Evolutionary conservation across 2,329 filamentous ascomycete species (phyloP), one percentile per base, ranked within the genome.

Genomic region (Mollisia scopiformis): DNA sequence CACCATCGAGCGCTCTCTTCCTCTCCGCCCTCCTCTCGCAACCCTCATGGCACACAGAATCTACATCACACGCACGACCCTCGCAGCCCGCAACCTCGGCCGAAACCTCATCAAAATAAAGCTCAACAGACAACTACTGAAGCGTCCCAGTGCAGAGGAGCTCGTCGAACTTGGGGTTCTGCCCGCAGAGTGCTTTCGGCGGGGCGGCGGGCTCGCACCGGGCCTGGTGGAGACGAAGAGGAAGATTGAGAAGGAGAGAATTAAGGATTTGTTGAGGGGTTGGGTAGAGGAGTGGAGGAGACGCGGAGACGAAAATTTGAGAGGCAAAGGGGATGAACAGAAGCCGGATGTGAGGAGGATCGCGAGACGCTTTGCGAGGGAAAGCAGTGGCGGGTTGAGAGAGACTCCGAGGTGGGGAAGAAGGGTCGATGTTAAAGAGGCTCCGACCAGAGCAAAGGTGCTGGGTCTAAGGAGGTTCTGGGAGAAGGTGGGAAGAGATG

Each of bases 121-220:
- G 30, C 80, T 92, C 4, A 84, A 87, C 27, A 83, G 84, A 51
- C 82, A 83, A 11, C 79, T 91, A 2, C 81, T 84, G 19, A 76
- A 80, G 8, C 81, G 89, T 1, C 88, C 88, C 0, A 82, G 84
- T 2, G 79, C 83, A 6, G 81, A 85, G 62, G 79, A 80, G 8
- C 79, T 92, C 6, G 86, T 90, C 2, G 80, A 84, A 65, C 80
- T 86, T 13, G 83, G 83, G 28, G 88, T 92, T 30, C 76, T 92
- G 30, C 88, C 88, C 1, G 78, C 79, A 47, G 88, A 90, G 73
- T 89, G 86, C 69, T 83, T 85, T 19, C 72, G 77, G 67, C 64
- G 56, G 16, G 58, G 51, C 19, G 51, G 66, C 58, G 75, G 60
- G 72, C 66, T 69, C 78, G 84, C 86, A 0, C 87, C 87, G 0